Evolutionary conservation across 1,284 basidiomycete species (phyloP), one percentile per base, ranked within the genome.

Genomic region (Cronartium ribicola): DNA sequence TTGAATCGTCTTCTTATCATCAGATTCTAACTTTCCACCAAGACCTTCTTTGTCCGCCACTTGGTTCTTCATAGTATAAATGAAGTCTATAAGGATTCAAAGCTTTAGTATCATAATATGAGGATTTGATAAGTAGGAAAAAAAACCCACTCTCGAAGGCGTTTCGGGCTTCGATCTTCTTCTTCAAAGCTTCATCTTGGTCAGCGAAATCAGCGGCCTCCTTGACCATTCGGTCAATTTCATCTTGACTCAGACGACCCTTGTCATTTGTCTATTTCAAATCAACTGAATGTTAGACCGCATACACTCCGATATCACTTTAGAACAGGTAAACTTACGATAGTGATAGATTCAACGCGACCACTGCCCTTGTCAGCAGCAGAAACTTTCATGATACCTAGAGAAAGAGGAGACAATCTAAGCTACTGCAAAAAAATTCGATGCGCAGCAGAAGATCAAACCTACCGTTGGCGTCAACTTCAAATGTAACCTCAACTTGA

Each of bases 311-410:
- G 90, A 79, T 93, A 93, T 78, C 93, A 92, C 79, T 93, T 91
- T 75, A 74, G 76, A 75, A 63, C 63, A 80, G 76, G 81, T 76
- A 77, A 80, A 82, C 92, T 92, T 77, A 87, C 92, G 83, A 93
- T 93, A 51, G 89, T 91, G 81, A 94, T 92, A 17, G 88, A 90
- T 83, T 93, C 89, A 14, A 88, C 88, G 83, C 93, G 94, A 80
- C 92, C 92, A 81, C 91, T 94, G 82, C 90, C 92, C 89, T 94
- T 95, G 83, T 94, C 93, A 64, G 87, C 85, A 20, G 92, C 93
- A 66, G 86, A 86, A 65, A 94, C 91, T 82, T 89, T 91, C 87
- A 94, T 88, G 80, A 91, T 92, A 86, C 91, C 91, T 82, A 92
- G 22, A 5, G n/a, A 10, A n/a, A 10, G 20, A 22, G 10, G 40